Conservation (phyloP, 352 stramenopile species). For the Pythium volutum region DNA sequence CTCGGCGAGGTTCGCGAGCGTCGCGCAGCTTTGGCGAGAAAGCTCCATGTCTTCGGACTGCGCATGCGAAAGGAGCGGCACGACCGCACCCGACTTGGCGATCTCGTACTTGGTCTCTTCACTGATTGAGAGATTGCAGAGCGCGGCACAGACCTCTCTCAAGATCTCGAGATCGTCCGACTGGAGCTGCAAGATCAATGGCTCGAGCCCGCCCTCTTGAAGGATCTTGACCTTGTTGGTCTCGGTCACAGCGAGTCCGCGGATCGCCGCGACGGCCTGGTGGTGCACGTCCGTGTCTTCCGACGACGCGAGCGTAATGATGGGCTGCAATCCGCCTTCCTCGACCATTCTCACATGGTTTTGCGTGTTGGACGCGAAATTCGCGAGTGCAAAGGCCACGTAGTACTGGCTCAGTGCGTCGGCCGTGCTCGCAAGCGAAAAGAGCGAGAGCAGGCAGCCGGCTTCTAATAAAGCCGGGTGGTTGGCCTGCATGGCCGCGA, state of each 20-base stretch:
- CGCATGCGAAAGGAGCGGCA: constrained; percentile 88
- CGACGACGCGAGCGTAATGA: constrained; percentile 92
- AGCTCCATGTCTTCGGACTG: constrained; percentile 94
- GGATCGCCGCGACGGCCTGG: constrained; percentile 91
- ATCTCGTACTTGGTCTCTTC: constrained; percentile 98
- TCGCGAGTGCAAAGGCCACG: constrained; percentile 93
- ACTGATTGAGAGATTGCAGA: constrained; percentile 94
- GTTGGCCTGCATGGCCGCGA: constrained; percentile 94
- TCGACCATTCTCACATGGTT: constrained; percentile 95
- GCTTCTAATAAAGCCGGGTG: constrained; percentile 92
- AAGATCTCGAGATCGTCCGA: constrained; percentile 93
- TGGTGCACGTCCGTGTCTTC: constrained; percentile 93
- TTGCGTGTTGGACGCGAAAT: constrained; percentile 90
- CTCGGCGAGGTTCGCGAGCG: constrained; percentile 94
- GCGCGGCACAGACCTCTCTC: constrained; percentile 90
- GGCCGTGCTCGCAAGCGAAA: constrained; percentile 91
- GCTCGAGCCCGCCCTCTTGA: constrained; percentile 94
- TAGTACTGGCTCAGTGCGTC: constrained; percentile 95
- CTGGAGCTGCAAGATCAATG: constrained; percentile 88
- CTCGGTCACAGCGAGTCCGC: constrained; percentile 89
- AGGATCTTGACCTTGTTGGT: constrained; percentile 96
- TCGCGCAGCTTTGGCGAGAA: constrained; percentile 88
- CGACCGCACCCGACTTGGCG: constrained; percentile 90
- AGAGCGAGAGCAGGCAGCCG: constrained; percentile 89
- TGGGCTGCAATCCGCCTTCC: constrained; percentile 93